These are phyloP conservation scores for Debaryomyces psychrophilus DNA, from an alignment of 1,139 yeast genomes.

Conservation along the genomic window DNA sequence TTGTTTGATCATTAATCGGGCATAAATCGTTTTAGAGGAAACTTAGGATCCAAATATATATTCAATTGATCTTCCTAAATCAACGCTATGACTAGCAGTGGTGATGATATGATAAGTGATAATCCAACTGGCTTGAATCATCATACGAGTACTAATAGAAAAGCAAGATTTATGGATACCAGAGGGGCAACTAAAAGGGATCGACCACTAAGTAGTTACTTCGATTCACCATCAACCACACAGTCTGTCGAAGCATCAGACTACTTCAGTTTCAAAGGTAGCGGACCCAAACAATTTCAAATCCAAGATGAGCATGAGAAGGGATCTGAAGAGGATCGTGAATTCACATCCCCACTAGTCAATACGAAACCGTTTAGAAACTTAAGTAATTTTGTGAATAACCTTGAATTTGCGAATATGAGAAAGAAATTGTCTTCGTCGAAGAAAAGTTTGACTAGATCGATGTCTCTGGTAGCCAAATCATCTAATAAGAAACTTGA, in stretches of 20 bases:
- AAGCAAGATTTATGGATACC: not conserved
- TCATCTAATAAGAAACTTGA: constrained; percentile 11
- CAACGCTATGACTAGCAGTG: not conserved
- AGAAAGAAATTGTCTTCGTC: constrained; percentile 25
- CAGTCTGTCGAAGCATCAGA: constrained; percentile 5
- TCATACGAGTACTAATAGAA: not conserved
- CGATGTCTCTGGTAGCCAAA: constrained; percentile 26
- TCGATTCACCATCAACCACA: constrained; percentile 38
- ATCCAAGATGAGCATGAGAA: constrained; percentile 3
- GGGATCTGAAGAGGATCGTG: constrained; percentile 15
- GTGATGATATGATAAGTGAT: constrained; percentile 4
- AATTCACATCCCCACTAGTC: constrained; percentile 22
- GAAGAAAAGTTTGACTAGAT: constrained; percentile 23
- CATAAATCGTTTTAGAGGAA: not conserved
- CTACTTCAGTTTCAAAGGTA: constrained; percentile 3
- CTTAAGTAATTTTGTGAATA: constrained; percentile 31
- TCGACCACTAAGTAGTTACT: constrained; percentile 34
- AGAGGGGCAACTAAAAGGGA: constrained; percentile 22
- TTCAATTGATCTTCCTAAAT: not conserved
- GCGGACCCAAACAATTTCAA: constrained; percentile 4
- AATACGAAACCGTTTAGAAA: constrained; percentile 31
- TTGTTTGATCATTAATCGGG: not conserved
- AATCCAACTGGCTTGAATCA: constrained; percentile 1
- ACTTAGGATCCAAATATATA: not conserved
- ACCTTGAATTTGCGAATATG: constrained; percentile 27